phyloP scores from a whole-genome alignment of 495 filamentous ascomycete species.

The Annulohypoxylon maeteangense region DNA sequence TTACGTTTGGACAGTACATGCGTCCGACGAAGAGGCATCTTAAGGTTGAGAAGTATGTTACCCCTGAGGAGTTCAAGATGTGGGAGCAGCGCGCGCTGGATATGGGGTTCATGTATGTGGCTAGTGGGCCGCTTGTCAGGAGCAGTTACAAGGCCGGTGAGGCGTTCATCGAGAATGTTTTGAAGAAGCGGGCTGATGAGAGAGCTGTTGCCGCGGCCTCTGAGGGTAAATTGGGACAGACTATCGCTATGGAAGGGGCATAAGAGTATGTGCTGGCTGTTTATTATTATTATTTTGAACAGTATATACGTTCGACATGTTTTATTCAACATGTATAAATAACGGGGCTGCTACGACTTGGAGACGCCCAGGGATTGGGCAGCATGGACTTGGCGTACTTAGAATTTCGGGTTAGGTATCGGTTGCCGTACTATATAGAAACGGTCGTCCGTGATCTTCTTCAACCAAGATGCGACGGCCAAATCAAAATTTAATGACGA shows the following conservation, averaged over 20 bases:
- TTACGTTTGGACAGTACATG: conserved; percentile 99
- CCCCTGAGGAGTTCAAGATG: conserved; percentile 86
- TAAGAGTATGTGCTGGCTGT: conserved; percentile 4
- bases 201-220: conserved; percentile 35
- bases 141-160: conserved; percentile 98
- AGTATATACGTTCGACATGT: neutral
- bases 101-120: conserved; percentile 96
- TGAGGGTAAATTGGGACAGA: conserved; percentile 35
- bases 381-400: conserved; percentile 31
- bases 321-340: conserved; percentile 35
- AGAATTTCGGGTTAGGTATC: conserved; percentile 7
- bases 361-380: neutral
- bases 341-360: conserved; percentile 1
- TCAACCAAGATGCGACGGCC: conserved; percentile 25
- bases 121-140: conserved; percentile 89
- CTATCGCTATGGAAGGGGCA: conserved; percentile 33
- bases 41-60: conserved; percentile 93
- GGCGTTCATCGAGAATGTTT: conserved; percentile 97
- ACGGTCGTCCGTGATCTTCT: conserved; percentile 14
- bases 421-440: neutral
- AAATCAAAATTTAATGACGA: neutral
- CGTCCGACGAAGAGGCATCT: conserved; percentile 97
- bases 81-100: conserved; percentile 92
- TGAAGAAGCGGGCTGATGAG: conserved; percentile 80
- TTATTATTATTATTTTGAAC: neutral